Evolutionary conservation across 768 basidiomycete species (phyloP), one percentile per base, ranked within the genome.

Genomic region (Leucocoprinus leucothites): DNA sequence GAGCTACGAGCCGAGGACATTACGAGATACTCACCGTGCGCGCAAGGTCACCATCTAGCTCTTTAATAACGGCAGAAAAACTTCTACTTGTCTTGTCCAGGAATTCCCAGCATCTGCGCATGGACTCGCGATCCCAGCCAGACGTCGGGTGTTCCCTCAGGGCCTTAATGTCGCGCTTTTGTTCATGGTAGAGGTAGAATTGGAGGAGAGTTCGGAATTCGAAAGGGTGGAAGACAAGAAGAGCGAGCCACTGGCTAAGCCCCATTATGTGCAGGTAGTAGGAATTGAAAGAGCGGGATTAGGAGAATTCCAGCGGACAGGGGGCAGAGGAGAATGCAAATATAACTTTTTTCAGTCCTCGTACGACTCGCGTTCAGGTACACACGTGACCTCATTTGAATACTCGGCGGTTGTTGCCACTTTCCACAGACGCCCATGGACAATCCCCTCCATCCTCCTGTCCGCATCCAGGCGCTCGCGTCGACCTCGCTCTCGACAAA

Each of bases 21-120:
- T 45, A 42, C 46, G 51, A 19, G 38, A 18, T 13, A 84, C 93
- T 71, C 67, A 97, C 95, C 40, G 87, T 89, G 58, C 96, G 76
- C 3, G 94, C 94, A 58, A 99, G 73, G 67, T 98, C 96, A 0
- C 94, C 96, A 26, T 99, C 94, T 3, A 98, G 75, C 70, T 97
- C 91, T 71, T 96, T 98, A 65, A 98, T 93, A 58, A 99, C 96
- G 0, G 89, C 85, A 0, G 93, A 79, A 62, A 97, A 99, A 71
- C 87, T 91, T 61, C 96, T 73, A 61, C 91, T 93, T 3, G 94
- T 95, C 71, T 77, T 53, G 77, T 98, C 95, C 51, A 98, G 75
- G 63, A 94, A 87, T 6, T 81, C 75, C 95, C 94, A 98, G 65
- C 94, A 98, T 41, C 83, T 77, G 53, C 85, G 82, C 96, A 99